Evolutionary conservation across 257 asterid genomes (phyloP).

Genomic region (Forsythia suspensa): DNA sequence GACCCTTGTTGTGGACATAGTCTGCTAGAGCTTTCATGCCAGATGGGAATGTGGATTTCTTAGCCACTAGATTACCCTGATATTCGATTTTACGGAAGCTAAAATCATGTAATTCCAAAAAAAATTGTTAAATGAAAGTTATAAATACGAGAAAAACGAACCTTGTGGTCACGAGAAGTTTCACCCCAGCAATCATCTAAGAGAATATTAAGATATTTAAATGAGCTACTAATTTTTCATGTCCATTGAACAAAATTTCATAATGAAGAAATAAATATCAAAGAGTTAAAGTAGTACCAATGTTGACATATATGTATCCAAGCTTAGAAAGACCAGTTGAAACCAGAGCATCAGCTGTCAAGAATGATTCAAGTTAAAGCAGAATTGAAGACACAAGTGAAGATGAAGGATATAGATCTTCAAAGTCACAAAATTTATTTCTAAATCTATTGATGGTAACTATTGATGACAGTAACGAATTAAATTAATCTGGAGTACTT

Average conservation of each 20-base stretch:
- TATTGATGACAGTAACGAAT: too few relatives aligned
- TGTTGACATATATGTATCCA: conserved; percentile 80
- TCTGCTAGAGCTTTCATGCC: conserved; percentile 92
- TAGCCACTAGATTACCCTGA: conserved; percentile 81
- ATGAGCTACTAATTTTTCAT: conserved; percentile 9
- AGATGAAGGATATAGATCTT: too few relatives aligned
- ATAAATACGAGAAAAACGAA: conserved; percentile 7
- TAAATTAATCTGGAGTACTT: too few relatives aligned
- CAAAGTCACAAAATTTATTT: not conserved
- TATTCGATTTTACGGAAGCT: not conserved
- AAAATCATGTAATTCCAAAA: not conserved
- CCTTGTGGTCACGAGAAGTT: conserved; percentile 58
- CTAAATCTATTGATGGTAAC: not conserved
- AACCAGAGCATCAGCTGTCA: conserved; percentile 86
- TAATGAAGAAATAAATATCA: too few relatives aligned
- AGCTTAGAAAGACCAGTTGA: conserved; percentile 87
- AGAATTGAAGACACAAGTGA: not conserved
- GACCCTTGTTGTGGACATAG: conserved; percentile 89
- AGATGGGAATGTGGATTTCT: conserved; percentile 78
- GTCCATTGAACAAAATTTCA: not conserved
- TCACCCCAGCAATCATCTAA: conserved; percentile 97
- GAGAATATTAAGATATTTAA: conserved; percentile 12
- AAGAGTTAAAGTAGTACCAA: conserved; percentile 44
- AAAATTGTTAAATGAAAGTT: not conserved
- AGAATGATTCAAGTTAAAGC: not conserved